Conservation (phyloP, 192 early-diverging fungal species). For the Entomortierella lignicola region DNA sequence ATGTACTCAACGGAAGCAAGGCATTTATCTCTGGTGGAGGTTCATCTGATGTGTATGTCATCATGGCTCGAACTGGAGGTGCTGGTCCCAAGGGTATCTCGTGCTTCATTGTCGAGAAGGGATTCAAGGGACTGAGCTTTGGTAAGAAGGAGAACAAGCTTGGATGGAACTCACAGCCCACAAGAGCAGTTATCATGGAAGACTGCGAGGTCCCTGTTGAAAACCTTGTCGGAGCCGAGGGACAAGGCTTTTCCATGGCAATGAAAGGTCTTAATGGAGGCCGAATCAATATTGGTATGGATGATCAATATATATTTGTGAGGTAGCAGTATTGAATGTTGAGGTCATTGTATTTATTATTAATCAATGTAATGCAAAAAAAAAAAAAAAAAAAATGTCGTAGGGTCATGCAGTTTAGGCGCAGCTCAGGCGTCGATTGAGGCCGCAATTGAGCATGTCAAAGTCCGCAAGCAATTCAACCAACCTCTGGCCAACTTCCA, state of each 20-base stretch:
- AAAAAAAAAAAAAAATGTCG: not conserved
- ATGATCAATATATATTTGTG: not conserved
- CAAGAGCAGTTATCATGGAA: constrained; percentile 68
- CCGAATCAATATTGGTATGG: constrained; percentile 65
- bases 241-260: constrained; percentile 70
- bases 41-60: constrained; percentile 64
- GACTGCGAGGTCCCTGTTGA: constrained; percentile 62
- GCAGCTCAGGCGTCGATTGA: constrained; percentile 66
- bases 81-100: constrained; percentile 66
- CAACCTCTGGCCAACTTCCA: constrained; percentile 60
- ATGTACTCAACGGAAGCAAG: constrained; percentile 85
- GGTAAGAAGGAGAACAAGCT: constrained; percentile 72
- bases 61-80: constrained; percentile 70
- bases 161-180: constrained; percentile 72
- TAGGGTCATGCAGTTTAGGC: constrained; percentile 67
- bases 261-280: constrained; percentile 74
- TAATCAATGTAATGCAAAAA: no score
- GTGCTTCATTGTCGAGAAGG: constrained; percentile 68
- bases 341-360: no score
- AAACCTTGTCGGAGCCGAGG: constrained; percentile 66
- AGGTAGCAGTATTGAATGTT: not conserved
- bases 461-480: constrained; percentile 67
- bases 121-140: constrained; percentile 65
- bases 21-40: constrained; percentile 88
- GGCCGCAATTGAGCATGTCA: constrained; percentile 54